Percentiles rank a stretch among this genome's conserved stretches.
Evolutionary conservation across 345 rosid species (phyloP).

Genomic region (Syzygium oleosum): DNA sequence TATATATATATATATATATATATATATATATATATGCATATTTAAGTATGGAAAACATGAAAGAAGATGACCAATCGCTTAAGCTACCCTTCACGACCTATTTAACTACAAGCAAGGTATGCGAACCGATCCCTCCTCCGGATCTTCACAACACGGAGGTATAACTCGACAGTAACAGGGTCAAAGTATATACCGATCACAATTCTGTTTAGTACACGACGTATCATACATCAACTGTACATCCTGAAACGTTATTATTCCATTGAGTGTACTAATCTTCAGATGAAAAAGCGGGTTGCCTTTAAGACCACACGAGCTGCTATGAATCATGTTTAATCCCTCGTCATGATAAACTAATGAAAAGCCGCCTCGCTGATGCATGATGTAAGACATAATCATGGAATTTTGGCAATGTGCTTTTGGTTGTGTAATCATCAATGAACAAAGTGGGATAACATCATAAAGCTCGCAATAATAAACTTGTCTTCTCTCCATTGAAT

Average conservation of each 20-base stretch:
- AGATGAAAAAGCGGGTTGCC: neutral
- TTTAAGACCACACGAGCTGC: neutral
- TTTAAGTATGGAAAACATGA: neutral
- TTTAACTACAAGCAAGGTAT: neutral
- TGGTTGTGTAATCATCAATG: neutral
- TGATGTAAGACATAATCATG: neutral
- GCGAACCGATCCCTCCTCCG: rapidly evolving
- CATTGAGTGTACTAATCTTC: neutral
- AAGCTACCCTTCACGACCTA: neutral
- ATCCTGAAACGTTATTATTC: neutral
- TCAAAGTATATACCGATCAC: neutral
- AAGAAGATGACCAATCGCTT: neutral
- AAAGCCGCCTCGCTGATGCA: neutral
- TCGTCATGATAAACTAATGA: neutral
- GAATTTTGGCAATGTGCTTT: neutral
- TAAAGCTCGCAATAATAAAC: neutral
- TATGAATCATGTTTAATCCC: neutral
- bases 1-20: neutral
- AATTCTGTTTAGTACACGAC: neutral
- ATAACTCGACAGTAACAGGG: neutral
- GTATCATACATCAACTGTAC: neutral
- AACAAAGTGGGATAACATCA: neutral
- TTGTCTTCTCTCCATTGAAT: neutral
- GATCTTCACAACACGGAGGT: neutral
- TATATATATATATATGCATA: neutral